Evolutionary conservation across 768 basidiomycete genomes (phyloP).

Genomic region (Tephrocybe sp.): DNA sequence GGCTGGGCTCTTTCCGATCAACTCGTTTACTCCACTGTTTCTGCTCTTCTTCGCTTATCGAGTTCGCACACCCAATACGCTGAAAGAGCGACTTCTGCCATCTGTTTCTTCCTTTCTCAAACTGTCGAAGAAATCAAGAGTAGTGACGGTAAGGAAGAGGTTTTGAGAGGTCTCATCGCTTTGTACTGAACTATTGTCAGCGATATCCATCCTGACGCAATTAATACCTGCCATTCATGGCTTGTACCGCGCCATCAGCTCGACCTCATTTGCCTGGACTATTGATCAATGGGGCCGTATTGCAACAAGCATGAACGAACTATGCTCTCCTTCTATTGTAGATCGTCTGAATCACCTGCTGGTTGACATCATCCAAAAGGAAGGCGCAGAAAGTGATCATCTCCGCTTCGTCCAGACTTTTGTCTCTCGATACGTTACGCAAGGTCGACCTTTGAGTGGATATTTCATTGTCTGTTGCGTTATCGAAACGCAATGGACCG

Average conservation of each 20-base stretch:
- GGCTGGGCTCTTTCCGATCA: conserved; percentile 90
- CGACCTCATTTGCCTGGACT: conserved; percentile 76
- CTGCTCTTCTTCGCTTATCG: conserved; percentile 70
- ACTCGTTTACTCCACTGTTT: conserved; percentile 76
- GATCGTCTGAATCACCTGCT: conserved; percentile 74
- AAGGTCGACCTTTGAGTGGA: conserved; percentile 79
- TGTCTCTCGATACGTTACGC: conserved; percentile 71
- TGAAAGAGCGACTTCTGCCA: conserved; percentile 52
- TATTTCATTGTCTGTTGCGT: conserved; percentile 91
- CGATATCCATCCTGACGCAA: conserved; percentile 71
- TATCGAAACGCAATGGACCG: conserved; percentile 82
- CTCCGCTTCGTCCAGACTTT: conserved; percentile 67
- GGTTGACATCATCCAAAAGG: conserved; percentile 60
- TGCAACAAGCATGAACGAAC: conserved; percentile 48
- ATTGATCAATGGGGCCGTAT: conserved; percentile 62
- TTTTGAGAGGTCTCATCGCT: neutral
- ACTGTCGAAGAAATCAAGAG: conserved; percentile 56
- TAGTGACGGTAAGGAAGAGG: conserved; percentile 51
- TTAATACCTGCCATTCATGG: conserved; percentile 84
- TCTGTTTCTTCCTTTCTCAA: conserved; percentile 58
- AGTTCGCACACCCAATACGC: conserved; percentile 50
- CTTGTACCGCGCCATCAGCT: conserved; percentile 81
- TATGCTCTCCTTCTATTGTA: conserved; percentile 68
- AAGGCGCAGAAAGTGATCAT: conserved; percentile 47
- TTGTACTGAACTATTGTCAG: conserved; percentile 35